Conservation (phyloP, 1,139 yeast species). For the Yarrowia galli region DNA sequence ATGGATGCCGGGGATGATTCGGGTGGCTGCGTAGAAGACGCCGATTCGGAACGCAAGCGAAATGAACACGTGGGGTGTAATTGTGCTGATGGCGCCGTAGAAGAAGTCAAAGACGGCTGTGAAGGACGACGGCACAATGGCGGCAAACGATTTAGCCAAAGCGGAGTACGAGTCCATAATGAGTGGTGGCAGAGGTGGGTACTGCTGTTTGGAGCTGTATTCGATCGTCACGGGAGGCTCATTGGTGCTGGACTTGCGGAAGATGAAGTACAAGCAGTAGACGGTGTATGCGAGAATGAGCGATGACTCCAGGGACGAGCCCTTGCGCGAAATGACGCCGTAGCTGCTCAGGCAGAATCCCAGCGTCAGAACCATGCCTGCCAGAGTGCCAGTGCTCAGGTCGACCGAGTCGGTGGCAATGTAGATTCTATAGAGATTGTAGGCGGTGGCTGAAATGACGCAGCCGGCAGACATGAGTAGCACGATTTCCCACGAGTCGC, state of each 20-base stretch:
- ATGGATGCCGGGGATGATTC: slow-evolving; percentile 72
- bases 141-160: slow-evolving; percentile 55
- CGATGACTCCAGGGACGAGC: slow-evolving; percentile 89
- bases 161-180: slow-evolving; percentile 52
- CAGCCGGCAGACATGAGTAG: slow-evolving; percentile 78
- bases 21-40: slow-evolving; percentile 91
- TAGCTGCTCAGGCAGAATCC: slow-evolving; percentile 77
- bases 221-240: slow-evolving; percentile 35
- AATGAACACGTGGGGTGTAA: slow-evolving; percentile 81
- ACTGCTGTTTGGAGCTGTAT: slow-evolving; percentile 40
- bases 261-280: slow-evolving; percentile 87
- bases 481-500: slow-evolving; percentile 82
- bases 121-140: slow-evolving; percentile 57
- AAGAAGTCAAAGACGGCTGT: slow-evolving; percentile 74
- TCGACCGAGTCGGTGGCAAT: slow-evolving; percentile 62
- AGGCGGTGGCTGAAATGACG: slow-evolving; percentile 75
- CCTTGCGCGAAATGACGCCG: slow-evolving; percentile 83
- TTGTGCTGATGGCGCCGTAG: slow-evolving; percentile 70
- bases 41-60: slow-evolving; percentile 84
- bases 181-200: slow-evolving; percentile 51
- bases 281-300: slow-evolving; percentile 88
- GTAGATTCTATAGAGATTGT: slow-evolving; percentile 83
- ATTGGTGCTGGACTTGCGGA: slow-evolving; percentile 46
- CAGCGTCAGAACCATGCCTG: slow-evolving; percentile 83
- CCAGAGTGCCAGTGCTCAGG: slow-evolving; percentile 75